These are phyloP conservation scores for Plasmodium chabaudi DNA, from an alignment of 169 alveolate species.

Conservation along the genomic window DNA sequence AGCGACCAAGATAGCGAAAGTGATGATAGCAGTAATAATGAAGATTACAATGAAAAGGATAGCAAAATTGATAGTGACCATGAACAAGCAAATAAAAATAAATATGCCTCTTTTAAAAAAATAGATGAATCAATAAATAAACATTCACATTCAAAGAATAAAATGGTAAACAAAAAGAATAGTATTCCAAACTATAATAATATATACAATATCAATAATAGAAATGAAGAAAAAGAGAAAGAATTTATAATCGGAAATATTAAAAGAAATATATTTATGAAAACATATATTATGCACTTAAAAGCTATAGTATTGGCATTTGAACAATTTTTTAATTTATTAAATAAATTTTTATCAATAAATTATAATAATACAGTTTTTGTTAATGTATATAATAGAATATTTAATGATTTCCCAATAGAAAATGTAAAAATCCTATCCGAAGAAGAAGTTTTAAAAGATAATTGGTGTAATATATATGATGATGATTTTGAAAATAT, in stretches of 20 bases:
- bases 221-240: neutral
- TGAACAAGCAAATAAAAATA: neutral
- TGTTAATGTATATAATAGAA: slow-evolving; percentile 64
- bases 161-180: neutral
- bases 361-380: slow-evolving; percentile 48
- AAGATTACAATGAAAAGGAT: slow-evolving; percentile 14
- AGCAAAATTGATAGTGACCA: neutral
- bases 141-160: neutral
- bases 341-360: slow-evolving; percentile 57
- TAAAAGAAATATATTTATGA: slow-evolving; percentile 37
- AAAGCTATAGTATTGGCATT: slow-evolving; percentile 58
- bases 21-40: neutral
- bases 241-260: slow-evolving; percentile 37
- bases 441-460: slow-evolving; percentile 52
- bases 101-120: neutral
- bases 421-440: slow-evolving; percentile 31
- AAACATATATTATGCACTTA: slow-evolving; percentile 74
- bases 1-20: slow-evolving; percentile 10
- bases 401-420: slow-evolving; percentile 51
- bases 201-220: neutral
- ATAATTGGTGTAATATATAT: slow-evolving; percentile 15
- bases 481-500: slow-evolving; percentile 59
- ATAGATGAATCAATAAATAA: neutral
- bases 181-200: neutral
- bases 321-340: slow-evolving; percentile 72